Evolutionary conservation across 768 basidiomycete genomes (phyloP).

Genomic region (Lentinula sp.): DNA sequence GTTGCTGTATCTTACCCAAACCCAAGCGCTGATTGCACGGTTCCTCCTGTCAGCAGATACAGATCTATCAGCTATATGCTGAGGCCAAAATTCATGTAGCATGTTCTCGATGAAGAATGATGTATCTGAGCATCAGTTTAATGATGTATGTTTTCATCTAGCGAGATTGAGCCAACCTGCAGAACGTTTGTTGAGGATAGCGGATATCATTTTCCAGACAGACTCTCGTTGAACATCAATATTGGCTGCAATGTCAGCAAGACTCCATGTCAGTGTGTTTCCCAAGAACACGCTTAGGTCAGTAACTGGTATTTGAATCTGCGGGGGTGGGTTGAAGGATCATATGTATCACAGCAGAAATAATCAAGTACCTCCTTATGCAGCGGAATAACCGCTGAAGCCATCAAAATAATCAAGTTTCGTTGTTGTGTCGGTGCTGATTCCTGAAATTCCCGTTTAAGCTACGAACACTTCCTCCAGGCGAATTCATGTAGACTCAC

Average conservation of each 20-base stretch:
- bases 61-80: conserved; percentile 32
- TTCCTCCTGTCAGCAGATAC: conserved; percentile 32
- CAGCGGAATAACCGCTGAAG: conserved; percentile 59
- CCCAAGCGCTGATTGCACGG: conserved; percentile 54
- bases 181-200: conserved; percentile 73
- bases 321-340: conserved; percentile 2
- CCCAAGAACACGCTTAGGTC: conserved; percentile 47
- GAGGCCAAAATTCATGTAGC: conserved; percentile 42
- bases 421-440: conserved; percentile 43
- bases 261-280: conserved; percentile 53
- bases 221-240: conserved; percentile 48
- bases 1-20: conserved; percentile 46
- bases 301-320: conserved; percentile 50
- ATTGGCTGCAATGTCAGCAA: conserved; percentile 30
- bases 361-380: conserved; percentile 52
- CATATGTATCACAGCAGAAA: neutral
- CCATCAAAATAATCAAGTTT: conserved; percentile 61
- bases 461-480: conserved; percentile 4
- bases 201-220: conserved; percentile 51
- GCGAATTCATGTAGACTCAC: conserved; percentile 26
- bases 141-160: neutral
- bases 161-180: conserved; percentile 41
- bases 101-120: conserved; percentile 35
- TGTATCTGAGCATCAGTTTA: conserved; percentile 31
- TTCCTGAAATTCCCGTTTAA: conserved; percentile 24